Evolutionary conservation across 2,329 filamentous ascomycete species (phyloP).

Genomic region (Exophiala spinifera): DNA sequence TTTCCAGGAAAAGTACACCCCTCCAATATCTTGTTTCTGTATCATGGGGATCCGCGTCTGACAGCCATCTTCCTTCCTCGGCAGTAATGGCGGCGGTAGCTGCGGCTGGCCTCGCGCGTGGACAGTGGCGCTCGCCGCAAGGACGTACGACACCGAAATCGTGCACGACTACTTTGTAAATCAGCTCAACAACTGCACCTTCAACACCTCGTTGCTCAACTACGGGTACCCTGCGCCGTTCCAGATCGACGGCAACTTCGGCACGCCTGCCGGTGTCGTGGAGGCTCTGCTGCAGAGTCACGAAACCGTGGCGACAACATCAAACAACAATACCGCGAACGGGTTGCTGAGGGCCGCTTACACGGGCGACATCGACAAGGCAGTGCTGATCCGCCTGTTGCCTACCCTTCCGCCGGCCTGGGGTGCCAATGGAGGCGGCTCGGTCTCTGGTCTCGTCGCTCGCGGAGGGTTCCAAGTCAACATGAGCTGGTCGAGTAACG

Average conservation of each 20-base stretch:
- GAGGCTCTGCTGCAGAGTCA: conserved; percentile 46
- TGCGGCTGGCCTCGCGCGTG: neutral
- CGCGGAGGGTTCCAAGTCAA: conserved; percentile 5
- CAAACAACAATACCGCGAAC: no score
- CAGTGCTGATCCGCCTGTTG: neutral
- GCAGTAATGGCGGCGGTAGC: neutral
- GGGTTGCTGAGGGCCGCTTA: no score
- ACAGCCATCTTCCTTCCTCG: neutral
- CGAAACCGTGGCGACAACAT: neutral
- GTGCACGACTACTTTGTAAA: conserved; percentile 1
- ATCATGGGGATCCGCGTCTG: no score
- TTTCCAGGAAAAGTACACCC: no score
- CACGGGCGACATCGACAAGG: no score
- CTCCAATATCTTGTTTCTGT: no score
- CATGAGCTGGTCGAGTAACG: neutral
- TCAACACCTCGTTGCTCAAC: no score
- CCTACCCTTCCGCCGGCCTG: conserved; percentile 4
- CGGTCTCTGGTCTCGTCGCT: neutral
- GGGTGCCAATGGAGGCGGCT: neutral
- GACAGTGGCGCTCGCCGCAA: neutral
- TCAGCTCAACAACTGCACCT: no score
- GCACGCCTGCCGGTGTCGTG: conserved; percentile 46
- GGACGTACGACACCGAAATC: neutral
- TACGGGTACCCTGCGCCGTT: conserved; percentile 36
- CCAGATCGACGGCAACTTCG: conserved; percentile 53